These are phyloP conservation scores for Chloroidium sp. DNA, from an alignment of 163 green algal genomes.

Conservation along the genomic window DNA sequence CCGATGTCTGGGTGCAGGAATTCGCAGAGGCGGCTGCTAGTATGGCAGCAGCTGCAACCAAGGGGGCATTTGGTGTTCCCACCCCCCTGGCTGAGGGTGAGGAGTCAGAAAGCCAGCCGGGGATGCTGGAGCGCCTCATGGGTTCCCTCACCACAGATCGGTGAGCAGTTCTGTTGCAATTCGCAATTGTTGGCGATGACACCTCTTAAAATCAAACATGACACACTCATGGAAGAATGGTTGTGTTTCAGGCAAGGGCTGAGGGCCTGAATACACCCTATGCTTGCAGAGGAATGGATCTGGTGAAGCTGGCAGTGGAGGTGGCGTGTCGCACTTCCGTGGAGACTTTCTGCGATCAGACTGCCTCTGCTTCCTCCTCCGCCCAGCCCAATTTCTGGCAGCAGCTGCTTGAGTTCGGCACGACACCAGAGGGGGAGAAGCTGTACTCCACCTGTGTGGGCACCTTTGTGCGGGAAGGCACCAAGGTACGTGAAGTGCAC, in stretches of 20 bases:
- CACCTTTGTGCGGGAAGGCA: constrained; percentile 27
- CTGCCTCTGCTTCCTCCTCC: constrained; percentile 15
- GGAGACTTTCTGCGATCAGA: constrained; percentile 34
- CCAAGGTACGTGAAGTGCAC: constrained; percentile 8
- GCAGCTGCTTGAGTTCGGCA: constrained; percentile 10
- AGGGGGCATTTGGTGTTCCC: background rate
- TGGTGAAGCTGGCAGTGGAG: constrained; percentile 60
- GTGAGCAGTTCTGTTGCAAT: constrained; percentile 1
- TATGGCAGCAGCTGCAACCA: background rate
- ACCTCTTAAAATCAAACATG: background rate
- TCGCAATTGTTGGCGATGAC: background rate
- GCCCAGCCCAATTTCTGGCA: constrained; percentile 2
- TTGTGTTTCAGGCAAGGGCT: too few species aligned
- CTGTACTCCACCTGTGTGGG: constrained; percentile 26
- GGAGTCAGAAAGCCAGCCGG: background rate
- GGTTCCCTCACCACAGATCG: constrained; percentile 50
- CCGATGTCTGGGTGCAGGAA: background rate
- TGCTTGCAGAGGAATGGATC: constrained; percentile 28
- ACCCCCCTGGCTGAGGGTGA: background rate
- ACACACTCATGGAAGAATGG: background rate
- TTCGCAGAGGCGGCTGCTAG: background rate
- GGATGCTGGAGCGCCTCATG: constrained; percentile 42
- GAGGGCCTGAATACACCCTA: too few species aligned
- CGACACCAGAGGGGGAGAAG: constrained; percentile 9
- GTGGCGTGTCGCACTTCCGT: constrained; percentile 44